Conservation (phyloP, 2,329 filamentous ascomycete genomes). For the Microdochium nivale region DNA sequence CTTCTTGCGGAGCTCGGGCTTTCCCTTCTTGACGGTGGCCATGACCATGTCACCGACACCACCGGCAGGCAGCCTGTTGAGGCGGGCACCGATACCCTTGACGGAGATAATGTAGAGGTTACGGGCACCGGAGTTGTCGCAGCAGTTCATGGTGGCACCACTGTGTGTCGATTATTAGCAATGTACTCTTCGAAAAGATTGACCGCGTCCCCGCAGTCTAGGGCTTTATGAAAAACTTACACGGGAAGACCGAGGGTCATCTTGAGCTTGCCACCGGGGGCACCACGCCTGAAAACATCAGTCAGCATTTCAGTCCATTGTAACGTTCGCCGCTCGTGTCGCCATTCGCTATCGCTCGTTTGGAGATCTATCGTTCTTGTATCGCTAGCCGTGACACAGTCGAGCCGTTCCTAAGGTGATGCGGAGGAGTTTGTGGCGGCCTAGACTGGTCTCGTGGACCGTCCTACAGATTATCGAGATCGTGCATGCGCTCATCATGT, state of each 20-base stretch:
- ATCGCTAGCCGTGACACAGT: background rate
- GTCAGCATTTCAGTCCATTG: constrained; percentile 3
- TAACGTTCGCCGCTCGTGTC: constrained; percentile 3
- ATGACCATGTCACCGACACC: constrained; percentile 99
- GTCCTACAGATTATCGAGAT: too few species aligned
- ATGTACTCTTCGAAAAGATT: background rate
- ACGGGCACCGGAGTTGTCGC: constrained; percentile 96
- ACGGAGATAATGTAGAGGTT: constrained; percentile 99
- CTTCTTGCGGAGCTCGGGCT: constrained; percentile 99
- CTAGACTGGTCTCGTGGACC: background rate
- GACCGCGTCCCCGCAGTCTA: background rate
- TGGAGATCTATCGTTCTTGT: constrained; percentile 2
- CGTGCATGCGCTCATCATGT: too few species aligned
- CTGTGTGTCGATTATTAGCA: constrained; percentile 34
- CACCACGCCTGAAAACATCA: constrained; percentile 56
- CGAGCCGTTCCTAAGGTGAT: background rate
- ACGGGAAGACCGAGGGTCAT: constrained; percentile 99
- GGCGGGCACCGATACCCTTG: constrained; percentile 94
- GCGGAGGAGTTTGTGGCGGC: background rate
- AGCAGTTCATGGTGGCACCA: constrained; percentile 99
- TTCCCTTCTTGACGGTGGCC: constrained; percentile 99
- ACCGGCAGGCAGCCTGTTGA: constrained; percentile 94
- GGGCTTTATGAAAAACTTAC: constrained; percentile 52
- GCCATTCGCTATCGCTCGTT: constrained; percentile 2
- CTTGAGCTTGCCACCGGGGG: constrained; percentile 99